phyloP scores from a whole-genome alignment of 2,329 filamentous ascomycete genomes.

The Cytospora schulzeri region DNA sequence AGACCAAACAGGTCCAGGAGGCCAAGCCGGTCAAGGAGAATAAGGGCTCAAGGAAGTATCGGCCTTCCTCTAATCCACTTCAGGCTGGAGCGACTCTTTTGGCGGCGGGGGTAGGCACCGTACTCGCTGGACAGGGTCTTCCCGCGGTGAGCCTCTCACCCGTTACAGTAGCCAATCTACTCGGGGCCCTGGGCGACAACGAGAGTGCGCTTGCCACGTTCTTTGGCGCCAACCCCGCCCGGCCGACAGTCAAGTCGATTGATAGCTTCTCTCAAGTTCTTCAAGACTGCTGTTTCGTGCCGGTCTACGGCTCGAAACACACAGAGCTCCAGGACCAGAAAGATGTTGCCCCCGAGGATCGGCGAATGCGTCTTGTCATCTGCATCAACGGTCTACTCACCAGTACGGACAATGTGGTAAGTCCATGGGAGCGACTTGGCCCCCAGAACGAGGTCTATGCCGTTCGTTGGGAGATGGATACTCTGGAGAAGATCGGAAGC shows the following conservation, averaged over 20 bases:
- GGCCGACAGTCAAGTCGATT: constrained; percentile 84
- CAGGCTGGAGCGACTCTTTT: constrained; percentile 60
- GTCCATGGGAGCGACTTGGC: constrained; percentile 78
- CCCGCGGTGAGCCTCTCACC: constrained; percentile 66
- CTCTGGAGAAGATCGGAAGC: constrained; percentile 75
- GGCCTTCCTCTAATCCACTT: constrained; percentile 67
- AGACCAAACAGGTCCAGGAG: constrained; percentile 60
- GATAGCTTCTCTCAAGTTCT: constrained; percentile 86
- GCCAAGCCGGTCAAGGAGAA: constrained; percentile 58
- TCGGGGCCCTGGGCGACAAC: constrained; percentile 80
- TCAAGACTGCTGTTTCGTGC: constrained; percentile 84
- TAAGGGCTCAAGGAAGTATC: constrained; percentile 61
- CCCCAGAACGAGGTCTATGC: constrained; percentile 77
- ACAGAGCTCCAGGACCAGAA: constrained; percentile 51
- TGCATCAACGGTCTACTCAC: constrained; percentile 82
- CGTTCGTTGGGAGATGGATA: constrained; percentile 79
- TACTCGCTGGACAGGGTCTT: constrained; percentile 64
- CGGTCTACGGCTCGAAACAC: constrained; percentile 57
- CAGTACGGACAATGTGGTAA: constrained; percentile 69
- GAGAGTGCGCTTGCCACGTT: constrained; percentile 78
- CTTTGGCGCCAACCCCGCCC: constrained; percentile 87
- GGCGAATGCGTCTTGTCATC: constrained; percentile 78
- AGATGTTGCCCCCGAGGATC: constrained; percentile 57
- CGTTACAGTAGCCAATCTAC: constrained; percentile 73
- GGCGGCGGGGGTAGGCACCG: constrained; percentile 75